Conservation (phyloP, 306 rosid genomes). For the Ochetophila trinervis region DNA sequence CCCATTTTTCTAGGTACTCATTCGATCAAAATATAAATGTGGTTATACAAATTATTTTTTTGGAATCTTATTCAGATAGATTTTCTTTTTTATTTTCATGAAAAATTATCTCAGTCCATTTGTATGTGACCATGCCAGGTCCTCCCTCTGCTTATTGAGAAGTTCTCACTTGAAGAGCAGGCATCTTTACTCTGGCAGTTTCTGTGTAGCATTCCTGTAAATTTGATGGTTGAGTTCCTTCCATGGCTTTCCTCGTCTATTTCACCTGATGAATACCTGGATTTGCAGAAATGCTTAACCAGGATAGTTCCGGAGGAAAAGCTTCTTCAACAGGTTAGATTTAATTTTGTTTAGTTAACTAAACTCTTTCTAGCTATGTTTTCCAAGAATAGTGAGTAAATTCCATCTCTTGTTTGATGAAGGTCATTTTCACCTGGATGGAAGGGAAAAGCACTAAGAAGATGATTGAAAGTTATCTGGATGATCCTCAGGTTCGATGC, state of each 20-base stretch:
- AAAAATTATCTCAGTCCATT: conserved; percentile 10
- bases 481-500: conserved; percentile 46
- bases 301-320: conserved; percentile 90
- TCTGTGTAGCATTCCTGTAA: conserved; percentile 95
- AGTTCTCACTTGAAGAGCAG: conserved; percentile 85
- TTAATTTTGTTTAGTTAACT: conserved; percentile 25
- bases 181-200: conserved; percentile 97
- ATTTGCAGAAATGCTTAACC: conserved; percentile 66
- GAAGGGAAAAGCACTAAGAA: conserved; percentile 48
- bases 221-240: conserved; percentile 88
- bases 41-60: too few species aligned
- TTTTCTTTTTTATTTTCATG: neutral
- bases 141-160: conserved; percentile 86
- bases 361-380: conserved; percentile 22
- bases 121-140: conserved; percentile 57
- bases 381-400: conserved; percentile 15
- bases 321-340: conserved; percentile 86
- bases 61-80: neutral
- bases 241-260: conserved; percentile 91
- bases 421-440: conserved; percentile 98
- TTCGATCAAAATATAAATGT: too few species aligned
- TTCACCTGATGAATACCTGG: conserved; percentile 77
- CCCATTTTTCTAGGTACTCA: too few species aligned
- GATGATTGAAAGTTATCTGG: conserved; percentile 31
- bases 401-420: conserved; percentile 33